A percentile compares a stretch with the other conserved stretches of the same genome.
Conservation (phyloP, 805 yeast species). For the Lipomyces orientalis region DNA sequence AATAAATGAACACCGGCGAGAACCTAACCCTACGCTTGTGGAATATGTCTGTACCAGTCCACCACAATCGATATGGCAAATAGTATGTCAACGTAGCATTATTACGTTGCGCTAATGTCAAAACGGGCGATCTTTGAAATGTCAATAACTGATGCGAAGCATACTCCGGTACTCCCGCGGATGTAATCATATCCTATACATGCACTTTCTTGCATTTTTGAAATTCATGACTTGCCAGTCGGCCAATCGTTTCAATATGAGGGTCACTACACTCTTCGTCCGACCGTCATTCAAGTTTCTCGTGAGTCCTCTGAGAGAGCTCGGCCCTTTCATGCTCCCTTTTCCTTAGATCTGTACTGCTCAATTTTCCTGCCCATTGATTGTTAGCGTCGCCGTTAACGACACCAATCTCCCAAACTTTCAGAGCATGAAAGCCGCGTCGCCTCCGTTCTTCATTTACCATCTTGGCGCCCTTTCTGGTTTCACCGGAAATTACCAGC, state of each 20-base stretch:
- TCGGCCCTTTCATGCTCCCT: conserved; percentile 2
- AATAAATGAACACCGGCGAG: neutral
- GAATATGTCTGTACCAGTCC: no score
- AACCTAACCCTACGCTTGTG: neutral
- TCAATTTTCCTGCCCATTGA: conserved; percentile 27
- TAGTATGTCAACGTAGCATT: neutral
- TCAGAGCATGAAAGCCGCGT: conserved; percentile 59
- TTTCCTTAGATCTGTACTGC: conserved; percentile 33
- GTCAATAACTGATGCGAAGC: neutral
- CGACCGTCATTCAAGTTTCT: neutral
- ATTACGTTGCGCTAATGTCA: neutral
- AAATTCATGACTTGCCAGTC: neutral
- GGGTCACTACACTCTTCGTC: neutral
- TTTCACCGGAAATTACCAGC: conserved; percentile 80
- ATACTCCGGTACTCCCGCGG: neutral
- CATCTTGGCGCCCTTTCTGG: conserved; percentile 71
- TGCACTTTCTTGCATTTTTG: neutral
- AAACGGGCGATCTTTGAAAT: neutral
- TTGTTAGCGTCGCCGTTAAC: conserved; percentile 24
- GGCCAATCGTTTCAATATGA: neutral
- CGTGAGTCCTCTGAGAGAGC: neutral
- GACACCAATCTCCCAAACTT: conserved; percentile 55
- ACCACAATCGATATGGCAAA: no score
- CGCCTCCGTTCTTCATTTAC: conserved; percentile 70
- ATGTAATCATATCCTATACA: neutral